Base-by-base conservation (phyloP, 768 basidiomycete species). In the Gloeostereum incarnatum region DNA sequence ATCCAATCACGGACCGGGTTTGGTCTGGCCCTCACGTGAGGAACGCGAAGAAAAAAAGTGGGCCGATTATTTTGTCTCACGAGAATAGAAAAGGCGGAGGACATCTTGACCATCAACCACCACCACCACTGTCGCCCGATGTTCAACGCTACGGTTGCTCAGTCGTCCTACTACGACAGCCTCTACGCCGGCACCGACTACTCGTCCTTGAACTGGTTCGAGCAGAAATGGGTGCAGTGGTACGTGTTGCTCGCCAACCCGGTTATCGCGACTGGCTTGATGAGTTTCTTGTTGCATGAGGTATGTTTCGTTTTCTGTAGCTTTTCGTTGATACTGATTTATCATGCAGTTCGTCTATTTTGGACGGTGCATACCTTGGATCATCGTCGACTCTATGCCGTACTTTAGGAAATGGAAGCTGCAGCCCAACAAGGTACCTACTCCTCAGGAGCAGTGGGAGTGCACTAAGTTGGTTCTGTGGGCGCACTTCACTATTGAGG, bases 341-440 rank as follows among this genome's bases (percentile, higher is more conserved):
- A 3, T 13, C 31, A 8, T 19, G 2, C 44, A 96, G 93, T 60
- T 91, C 52, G 89, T 97, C 6, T 99, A 99, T 65, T 99, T 99
- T 53, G 96, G 94, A 27, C 85, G 96, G 17, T 81, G 82, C 46
- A 59, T 98, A 13, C 96, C 93, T 0, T 96, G 91, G 89, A 83
- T 97, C 49, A 85, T 96, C 60, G 81, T 97, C 56, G 96, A 99
- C 60, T 65, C 79, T 2, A 88, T 92, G 23, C 91, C 91, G 1
- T 97, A 90, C 65, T 99, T 98, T 65, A 73, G 75, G 32, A 70
- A 75, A 60, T 98, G 87, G 87, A 98, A 98, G 59, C 68, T 98
- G 3, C 94, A 98, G 56, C 80, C 88, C 3, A 71, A 55, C 47
- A 98, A 97, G 58, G 49, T 87, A 2, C 90, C 92, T 4, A 78